Percentiles rank a stretch among this genome's conserved stretches.
phyloP scores from a whole-genome alignment of 2,329 filamentous ascomycete genomes.

The Gyromitra esculenta region DNA sequence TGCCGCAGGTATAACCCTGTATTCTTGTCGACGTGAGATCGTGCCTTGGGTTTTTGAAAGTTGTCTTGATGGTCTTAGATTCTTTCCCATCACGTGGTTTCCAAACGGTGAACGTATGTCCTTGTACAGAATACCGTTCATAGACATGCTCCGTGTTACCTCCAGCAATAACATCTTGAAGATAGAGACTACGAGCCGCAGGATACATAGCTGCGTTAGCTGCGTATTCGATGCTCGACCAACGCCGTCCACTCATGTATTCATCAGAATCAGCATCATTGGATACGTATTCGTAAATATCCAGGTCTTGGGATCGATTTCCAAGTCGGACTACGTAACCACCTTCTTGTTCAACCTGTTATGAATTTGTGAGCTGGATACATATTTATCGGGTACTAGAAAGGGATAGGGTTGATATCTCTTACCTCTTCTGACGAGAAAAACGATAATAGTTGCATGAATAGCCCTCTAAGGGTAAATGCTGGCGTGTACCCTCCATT shows the following conservation, averaged over 20 bases:
- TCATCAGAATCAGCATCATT: background rate
- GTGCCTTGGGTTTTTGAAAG: constrained; percentile 25
- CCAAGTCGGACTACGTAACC: constrained; percentile 13
- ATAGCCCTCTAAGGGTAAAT: constrained; percentile 42
- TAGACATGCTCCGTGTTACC: background rate
- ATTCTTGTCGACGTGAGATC: background rate
- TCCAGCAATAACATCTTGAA: constrained; percentile 25
- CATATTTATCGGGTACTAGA: background rate
- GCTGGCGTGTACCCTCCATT: constrained; percentile 47
- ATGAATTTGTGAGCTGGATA: constrained; percentile 12
- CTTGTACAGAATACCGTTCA: background rate
- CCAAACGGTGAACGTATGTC: constrained; percentile 17
- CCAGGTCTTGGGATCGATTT: constrained; percentile 2
- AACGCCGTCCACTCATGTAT: background rate
- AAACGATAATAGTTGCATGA: constrained; percentile 42
- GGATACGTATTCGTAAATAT: background rate
- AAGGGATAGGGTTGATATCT: background rate
- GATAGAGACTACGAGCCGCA: background rate
- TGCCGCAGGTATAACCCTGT: background rate
- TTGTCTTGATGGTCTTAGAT: constrained; percentile 11
- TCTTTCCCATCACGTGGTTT: constrained; percentile 2
- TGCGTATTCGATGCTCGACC: background rate
- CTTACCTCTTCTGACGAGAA: constrained; percentile 45
- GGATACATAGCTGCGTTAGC: background rate
- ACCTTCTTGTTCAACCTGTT: constrained; percentile 37